phyloP scores from a whole-genome alignment of 2,329 filamentous ascomycete species.

The Aspergillus floridensis region DNA sequence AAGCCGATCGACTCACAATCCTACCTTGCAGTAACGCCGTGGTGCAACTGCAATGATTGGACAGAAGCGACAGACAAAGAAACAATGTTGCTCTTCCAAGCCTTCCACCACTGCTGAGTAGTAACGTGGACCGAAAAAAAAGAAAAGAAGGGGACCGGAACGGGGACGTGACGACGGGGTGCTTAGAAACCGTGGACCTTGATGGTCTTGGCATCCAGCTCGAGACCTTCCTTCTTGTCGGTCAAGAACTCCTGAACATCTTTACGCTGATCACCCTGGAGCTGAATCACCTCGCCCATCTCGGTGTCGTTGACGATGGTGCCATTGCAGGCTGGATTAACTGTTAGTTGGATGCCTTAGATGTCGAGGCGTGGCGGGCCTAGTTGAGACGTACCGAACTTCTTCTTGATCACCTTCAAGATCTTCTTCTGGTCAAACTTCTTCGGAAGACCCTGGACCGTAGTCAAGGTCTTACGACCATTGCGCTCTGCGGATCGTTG shows the following conservation, averaged over 20 bases:
- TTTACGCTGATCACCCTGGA: constrained; percentile 98
- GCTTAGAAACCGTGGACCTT: constrained; percentile 64
- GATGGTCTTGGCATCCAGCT: constrained; percentile 93
- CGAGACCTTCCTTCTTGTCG: constrained; percentile 92
- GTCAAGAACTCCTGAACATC: constrained; percentile 96
- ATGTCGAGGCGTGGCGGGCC: neutral
- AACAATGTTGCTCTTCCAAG: constrained; percentile 29
- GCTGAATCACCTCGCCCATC: constrained; percentile 99
- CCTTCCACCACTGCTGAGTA: constrained; percentile 34
- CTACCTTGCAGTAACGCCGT: neutral
- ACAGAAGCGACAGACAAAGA: neutral
- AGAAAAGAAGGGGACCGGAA: constrained; percentile 46
- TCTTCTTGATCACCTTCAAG: constrained; percentile 99
- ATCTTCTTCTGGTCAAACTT: constrained; percentile 99
- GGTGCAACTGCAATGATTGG: neutral
- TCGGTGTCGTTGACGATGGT: constrained; percentile 94
- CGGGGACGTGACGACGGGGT: constrained; percentile 37
- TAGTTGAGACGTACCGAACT: constrained; percentile 67
- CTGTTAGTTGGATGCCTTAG: constrained; percentile 19
- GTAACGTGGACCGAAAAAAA: constrained; percentile 41
- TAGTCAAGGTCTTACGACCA: constrained; percentile 99
- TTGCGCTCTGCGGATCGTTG: constrained; percentile 74
- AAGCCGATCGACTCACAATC: neutral
- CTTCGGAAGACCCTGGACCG: constrained; percentile 96
- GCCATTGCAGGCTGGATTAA: constrained; percentile 89